These are phyloP conservation scores for Dittrichia graveolens DNA, from an alignment of 129 eudicot species.

Conservation along the genomic window DNA sequence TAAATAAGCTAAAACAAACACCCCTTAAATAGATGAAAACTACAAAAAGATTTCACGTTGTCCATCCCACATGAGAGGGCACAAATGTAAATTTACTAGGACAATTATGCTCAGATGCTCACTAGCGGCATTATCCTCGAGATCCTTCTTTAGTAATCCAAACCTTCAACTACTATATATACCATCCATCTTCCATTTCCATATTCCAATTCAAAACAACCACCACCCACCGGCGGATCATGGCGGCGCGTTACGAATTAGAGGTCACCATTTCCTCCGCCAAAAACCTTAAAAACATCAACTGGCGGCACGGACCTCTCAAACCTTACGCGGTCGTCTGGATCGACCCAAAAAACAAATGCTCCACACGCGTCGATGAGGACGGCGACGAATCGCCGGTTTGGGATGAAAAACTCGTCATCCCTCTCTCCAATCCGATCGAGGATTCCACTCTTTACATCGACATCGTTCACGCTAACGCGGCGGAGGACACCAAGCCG, in stretches of 20 bases:
- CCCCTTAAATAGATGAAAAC: too few species aligned
- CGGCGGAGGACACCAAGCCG: slow-evolving; percentile 74
- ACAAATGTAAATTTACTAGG: too few species aligned
- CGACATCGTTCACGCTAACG: slow-evolving; percentile 75
- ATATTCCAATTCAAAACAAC: slow-evolving; percentile 5
- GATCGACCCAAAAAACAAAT: slow-evolving; percentile 68
- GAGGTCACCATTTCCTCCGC: slow-evolving; percentile 68
- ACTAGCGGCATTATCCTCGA: too few species aligned
- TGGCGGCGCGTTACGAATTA: slow-evolving; percentile 69
- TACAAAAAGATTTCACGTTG: too few species aligned
- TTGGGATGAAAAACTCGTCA: slow-evolving; percentile 63
- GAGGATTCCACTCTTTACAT: slow-evolving; percentile 66
- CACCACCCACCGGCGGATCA: slow-evolving; percentile 13
- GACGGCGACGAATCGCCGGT: slow-evolving; percentile 62
- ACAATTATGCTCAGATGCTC: too few species aligned
- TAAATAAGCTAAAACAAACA: too few species aligned
- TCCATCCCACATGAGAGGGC: too few species aligned
- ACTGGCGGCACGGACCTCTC: slow-evolving; percentile 83
- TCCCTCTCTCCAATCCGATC: slow-evolving; percentile 60
- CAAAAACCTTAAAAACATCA: slow-evolving; percentile 79
- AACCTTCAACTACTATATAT: slow-evolving; percentile 6
- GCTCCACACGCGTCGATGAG: slow-evolving; percentile 61
- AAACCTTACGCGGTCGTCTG: slow-evolving; percentile 87
- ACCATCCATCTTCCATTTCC: slow-evolving; percentile 15
- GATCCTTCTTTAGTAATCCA: background rate